phyloP scores from a whole-genome alignment of 768 basidiomycete species.

The Mycena rosella region DNA sequence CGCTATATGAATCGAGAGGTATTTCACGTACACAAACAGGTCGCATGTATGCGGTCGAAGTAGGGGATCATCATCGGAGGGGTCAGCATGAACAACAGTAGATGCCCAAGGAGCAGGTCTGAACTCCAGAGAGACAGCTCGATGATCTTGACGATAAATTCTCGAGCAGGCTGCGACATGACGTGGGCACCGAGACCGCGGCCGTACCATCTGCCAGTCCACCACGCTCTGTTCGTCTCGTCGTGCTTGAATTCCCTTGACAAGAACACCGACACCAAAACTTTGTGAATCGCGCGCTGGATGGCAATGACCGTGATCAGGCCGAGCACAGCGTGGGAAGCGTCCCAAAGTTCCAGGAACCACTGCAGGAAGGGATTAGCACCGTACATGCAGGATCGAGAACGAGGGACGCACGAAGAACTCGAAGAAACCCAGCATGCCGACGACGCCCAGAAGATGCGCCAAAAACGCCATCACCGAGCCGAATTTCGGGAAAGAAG shows the following conservation, averaged over 20 bases:
- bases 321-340: slow-evolving; percentile 93
- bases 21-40: slow-evolving; percentile 80
- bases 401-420: slow-evolving; percentile 76
- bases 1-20: slow-evolving; percentile 11
- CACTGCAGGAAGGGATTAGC: slow-evolving; percentile 65
- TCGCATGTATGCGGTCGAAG: slow-evolving; percentile 92
- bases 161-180: slow-evolving; percentile 98
- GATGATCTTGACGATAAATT: slow-evolving; percentile 98
- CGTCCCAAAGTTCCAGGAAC: slow-evolving; percentile 95
- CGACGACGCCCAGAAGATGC: slow-evolving; percentile 84
- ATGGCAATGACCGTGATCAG: slow-evolving; percentile 92
- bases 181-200: slow-evolving; percentile 91
- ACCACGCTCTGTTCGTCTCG: slow-evolving; percentile 98
- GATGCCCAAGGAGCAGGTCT: slow-evolving; percentile 89
- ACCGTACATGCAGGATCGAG: slow-evolving; percentile 24
- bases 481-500: slow-evolving; percentile 89
- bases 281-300: slow-evolving; percentile 93
- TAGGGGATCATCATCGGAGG: slow-evolving; percentile 92
- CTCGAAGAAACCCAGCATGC: slow-evolving; percentile 95
- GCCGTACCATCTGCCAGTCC: slow-evolving; percentile 98
- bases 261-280: slow-evolving; percentile 93
- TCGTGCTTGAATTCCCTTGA: slow-evolving; percentile 99
- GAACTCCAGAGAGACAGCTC: slow-evolving; percentile 96
- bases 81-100: slow-evolving; percentile 92
- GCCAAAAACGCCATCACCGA: slow-evolving; percentile 93